Evolutionary conservation across 2,329 filamentous ascomycete genomes (phyloP), one percentile per base, ranked within the genome.

Genomic region (Aureobasidium lini): DNA sequence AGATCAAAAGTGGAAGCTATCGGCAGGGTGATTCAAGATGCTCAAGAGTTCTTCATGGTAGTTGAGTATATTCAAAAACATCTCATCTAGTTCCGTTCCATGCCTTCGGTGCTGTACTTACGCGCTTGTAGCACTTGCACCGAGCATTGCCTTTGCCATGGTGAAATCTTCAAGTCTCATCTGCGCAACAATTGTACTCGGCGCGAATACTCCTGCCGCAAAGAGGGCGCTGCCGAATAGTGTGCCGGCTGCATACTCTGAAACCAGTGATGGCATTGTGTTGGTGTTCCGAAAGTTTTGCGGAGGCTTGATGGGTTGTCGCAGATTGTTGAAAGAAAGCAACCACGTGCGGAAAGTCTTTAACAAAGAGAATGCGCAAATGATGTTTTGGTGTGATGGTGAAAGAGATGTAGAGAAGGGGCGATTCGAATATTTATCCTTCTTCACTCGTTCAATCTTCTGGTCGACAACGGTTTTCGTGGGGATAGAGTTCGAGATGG

Each of bases 111-210:
- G 23, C 23, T 36, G 8, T 13, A 73, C 83, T 69, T 76, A 86
- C 82, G 81, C 80, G 71, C 82, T 86, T 64, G 76, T 78, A 29
- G 81, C 84, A 9, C 82, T 82, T 3, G 84, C 86, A 1, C 81
- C 77, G 4, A 88, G 71, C 65, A 88, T 88, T 9, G 79, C 77
- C 70, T 86, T 80, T 32, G 85, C 68, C 85, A 88, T 88, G 68
- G 85, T 83, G 71, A 81, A 87, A 67, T 85, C 79, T 49, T 78
- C 71, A 47, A 87, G 73, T 28, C 75, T 77, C 72, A 88, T 79
- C 72, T 88, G 86, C 8, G 76, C 72, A 60, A 83, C 70, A 64
- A 89, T 84, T 48, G 85, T 76, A 0, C 78, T 73, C 0, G 85
- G 85, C 18, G 54, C 74, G 66, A 81, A 81, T 59, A 88, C 82